Evolutionary conservation across 176 grass and related monocot genomes (phyloP), one percentile per base, ranked within the genome.

Genomic region (Eremochloa ophiuroides): DNA sequence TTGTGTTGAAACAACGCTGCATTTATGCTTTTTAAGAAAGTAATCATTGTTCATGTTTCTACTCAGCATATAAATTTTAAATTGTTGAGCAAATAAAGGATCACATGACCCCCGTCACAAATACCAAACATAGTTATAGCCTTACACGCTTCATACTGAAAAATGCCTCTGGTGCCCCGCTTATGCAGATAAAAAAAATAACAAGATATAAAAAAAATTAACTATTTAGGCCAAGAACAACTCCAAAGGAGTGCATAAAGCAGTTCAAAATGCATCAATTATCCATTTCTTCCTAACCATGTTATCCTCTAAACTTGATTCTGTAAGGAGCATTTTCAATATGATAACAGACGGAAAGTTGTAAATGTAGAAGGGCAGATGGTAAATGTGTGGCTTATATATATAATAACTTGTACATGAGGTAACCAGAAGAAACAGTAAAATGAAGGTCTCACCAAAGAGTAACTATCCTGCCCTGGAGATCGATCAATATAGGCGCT

Each of bases 401-500:
- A 31, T 3, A 50, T 66, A 51, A 25, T 55, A 51, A 25, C 29
- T 67, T 34, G 4, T 35, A 6, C n/a, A 66, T 16, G 20, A 46
- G 34, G 61, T 33, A 50, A 5, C 7, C 30, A 18, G 9, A 5
- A 46, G 22, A 78, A 28, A 17, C 9, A 44, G 26, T 42, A 48
- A 64, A 64, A 48, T 48, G 11, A 65, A 34, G n/a, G 46, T 39
- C 89, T 83, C 74, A 97, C 92, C 86, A 97, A 64, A 4, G 95
- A 94, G 74, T 97, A 94, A 42, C 90, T 94, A 75, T 94, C 87
- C 66, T 97, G 30, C 14, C 95, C 95, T 48, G 95, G 94, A 75
- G 95, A 97, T 62, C 92, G 85, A 40, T 97, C 95, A 18, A 97
- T 97, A 59, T 93, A 97, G 1, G 89, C 86, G 77, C 92, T 94